phyloP scores from a whole-genome alignment of 2,329 filamentous ascomycete genomes.

The Ceratocystis colombiana region DNA sequence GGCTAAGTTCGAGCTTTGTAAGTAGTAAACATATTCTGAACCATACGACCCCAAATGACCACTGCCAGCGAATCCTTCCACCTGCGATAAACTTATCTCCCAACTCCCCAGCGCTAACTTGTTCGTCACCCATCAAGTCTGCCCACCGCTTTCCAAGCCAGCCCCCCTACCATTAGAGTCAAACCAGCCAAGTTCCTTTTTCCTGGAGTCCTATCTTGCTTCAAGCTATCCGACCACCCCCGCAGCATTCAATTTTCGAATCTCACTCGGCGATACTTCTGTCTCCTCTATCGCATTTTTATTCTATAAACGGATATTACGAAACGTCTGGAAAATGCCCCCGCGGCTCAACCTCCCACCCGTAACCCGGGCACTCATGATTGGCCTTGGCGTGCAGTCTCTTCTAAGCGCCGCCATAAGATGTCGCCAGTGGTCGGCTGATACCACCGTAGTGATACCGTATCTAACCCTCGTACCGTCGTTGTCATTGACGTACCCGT shows the following conservation, averaged over 20 bases:
- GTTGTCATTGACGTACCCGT: constrained; percentile 75
- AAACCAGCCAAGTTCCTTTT: no score
- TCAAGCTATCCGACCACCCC: constrained; percentile 10
- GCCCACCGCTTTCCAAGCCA: neutral
- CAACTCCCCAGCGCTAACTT: neutral
- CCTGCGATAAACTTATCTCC: neutral
- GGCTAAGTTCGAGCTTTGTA: no score
- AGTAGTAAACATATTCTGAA: neutral
- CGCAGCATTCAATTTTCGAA: constrained; percentile 2
- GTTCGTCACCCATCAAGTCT: neutral
- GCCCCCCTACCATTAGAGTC: neutral
- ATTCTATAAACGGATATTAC: no score
- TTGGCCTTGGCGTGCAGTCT: constrained; percentile 64
- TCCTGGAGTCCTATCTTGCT: neutral
- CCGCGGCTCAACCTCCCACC: constrained; percentile 85
- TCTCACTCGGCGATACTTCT: neutral
- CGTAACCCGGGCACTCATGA: constrained; percentile 72
- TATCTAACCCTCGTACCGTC: constrained; percentile 83
- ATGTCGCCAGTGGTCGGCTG: constrained; percentile 56
- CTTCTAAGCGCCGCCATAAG: constrained; percentile 71
- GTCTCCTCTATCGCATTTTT: constrained; percentile 18
- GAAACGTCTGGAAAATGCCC: constrained; percentile 47
- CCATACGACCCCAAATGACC: neutral
- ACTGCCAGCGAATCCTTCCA: neutral
- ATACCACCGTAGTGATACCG: constrained; percentile 61